Percentiles rank a stretch among this genome's conserved stretches.
These are phyloP conservation scores for Ammopiptanthus mongolicus DNA, from an alignment of 306 rosid genomes.

Conservation along the genomic window DNA sequence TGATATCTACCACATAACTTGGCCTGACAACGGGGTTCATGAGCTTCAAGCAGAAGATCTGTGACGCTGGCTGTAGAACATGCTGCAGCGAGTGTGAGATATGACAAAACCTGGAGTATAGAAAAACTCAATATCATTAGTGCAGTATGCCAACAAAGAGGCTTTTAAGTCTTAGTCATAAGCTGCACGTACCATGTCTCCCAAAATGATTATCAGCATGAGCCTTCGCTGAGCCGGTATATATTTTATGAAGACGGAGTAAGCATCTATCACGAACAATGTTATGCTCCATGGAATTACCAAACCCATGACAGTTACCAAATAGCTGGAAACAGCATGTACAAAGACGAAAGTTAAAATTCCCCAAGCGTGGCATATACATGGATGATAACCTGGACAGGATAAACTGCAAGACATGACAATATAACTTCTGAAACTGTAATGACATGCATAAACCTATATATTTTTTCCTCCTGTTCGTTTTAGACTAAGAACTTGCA, in stretches of 20 bases:
- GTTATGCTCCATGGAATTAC: constrained; percentile 88
- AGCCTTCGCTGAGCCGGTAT: constrained; percentile 58
- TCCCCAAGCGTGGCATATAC: not conserved
- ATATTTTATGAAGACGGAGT: constrained; percentile 55
- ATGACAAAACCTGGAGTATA: constrained; percentile 56
- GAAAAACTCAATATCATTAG: constrained; percentile 1
- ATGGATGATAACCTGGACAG: not conserved
- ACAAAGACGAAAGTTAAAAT: not conserved
- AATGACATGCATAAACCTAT: not conserved
- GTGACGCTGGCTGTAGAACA: constrained; percentile 72
- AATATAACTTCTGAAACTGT: not conserved
- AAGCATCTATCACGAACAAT: constrained; percentile 70
- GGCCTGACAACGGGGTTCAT: constrained; percentile 38
- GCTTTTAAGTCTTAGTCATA: not conserved
- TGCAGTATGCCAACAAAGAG: not conserved
- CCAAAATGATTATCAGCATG: constrained; percentile 41
- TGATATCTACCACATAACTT: constrained; percentile 69
- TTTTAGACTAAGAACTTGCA: not conserved
- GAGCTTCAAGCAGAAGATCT: constrained; percentile 41
- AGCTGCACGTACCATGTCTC: constrained; percentile 65
- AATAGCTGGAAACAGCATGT: constrained; percentile 56
- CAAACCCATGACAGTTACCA: constrained; percentile 91
- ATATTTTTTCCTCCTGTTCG: not conserved
- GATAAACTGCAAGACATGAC: not conserved
- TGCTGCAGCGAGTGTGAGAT: constrained; percentile 73